phyloP scores from a whole-genome alignment of 2,329 filamentous ascomycete species.

The Dendryphion nanum region DNA sequence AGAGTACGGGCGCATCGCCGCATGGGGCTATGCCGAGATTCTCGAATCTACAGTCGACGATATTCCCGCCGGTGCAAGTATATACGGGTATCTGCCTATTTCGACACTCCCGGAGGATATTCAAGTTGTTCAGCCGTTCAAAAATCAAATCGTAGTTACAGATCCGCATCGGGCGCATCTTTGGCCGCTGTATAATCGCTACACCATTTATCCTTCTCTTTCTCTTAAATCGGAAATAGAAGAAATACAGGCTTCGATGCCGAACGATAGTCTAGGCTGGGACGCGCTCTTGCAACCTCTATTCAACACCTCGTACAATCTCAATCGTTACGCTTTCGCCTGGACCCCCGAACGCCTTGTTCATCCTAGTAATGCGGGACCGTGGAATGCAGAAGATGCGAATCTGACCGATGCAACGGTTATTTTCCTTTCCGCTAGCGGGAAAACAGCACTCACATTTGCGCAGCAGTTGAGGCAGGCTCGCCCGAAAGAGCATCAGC shows the following conservation, averaged over 20 bases:
- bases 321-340: slow-evolving; percentile 16
- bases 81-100: slow-evolving; percentile 49
- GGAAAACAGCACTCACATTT: slow-evolving; percentile 21
- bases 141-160: slow-evolving; percentile 38
- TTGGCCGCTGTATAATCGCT: slow-evolving; percentile 50
- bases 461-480: slow-evolving; percentile 14
- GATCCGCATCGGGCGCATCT: slow-evolving; percentile 37
- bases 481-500: slow-evolving; percentile 18
- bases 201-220: slow-evolving; percentile 19
- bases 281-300: slow-evolving; percentile 15
- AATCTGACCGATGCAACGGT: slow-evolving; percentile 14
- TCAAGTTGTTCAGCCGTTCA: slow-evolving; percentile 25
- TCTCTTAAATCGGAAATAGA: background rate
- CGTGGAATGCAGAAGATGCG: slow-evolving; percentile 18
- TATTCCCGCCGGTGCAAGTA: slow-evolving; percentile 32
- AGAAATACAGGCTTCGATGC: slow-evolving; percentile 6
- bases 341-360: slow-evolving; percentile 13
- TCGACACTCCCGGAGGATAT: slow-evolving; percentile 40
- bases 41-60: slow-evolving; percentile 40
- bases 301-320: slow-evolving; percentile 18
- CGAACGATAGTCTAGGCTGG: slow-evolving; percentile 14
- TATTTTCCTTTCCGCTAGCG: slow-evolving; percentile 19
- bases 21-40: slow-evolving; percentile 50
- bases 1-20: slow-evolving; percentile 48
- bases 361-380: slow-evolving; percentile 10